Conservation (phyloP, 78 protist species). For the Dictyostelium purpureum region DNA sequence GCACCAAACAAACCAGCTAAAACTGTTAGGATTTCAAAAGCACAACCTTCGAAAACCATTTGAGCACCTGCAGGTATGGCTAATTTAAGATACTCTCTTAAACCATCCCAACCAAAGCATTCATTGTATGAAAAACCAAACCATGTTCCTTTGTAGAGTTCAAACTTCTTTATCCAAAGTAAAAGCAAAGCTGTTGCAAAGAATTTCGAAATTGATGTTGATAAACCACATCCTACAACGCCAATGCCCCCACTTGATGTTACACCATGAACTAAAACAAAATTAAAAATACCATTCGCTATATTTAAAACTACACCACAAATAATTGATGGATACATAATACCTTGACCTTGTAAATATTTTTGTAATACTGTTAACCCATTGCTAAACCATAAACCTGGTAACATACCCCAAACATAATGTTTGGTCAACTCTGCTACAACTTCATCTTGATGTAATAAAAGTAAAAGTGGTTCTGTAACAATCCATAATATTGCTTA, state of each 20-base stretch:
- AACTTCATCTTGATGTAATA: constrained; percentile 34
- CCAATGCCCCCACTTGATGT: constrained; percentile 32
- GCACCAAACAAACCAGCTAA: constrained; percentile 51
- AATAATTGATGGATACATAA: constrained; percentile 55
- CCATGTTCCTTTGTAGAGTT: constrained; percentile 44
- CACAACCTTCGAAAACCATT: constrained; percentile 64
- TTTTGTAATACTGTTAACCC: constrained; percentile 39
- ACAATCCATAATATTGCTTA: constrained; percentile 24
- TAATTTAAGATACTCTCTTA: constrained; percentile 31
- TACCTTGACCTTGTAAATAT: constrained; percentile 65
- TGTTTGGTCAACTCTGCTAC: constrained; percentile 13
- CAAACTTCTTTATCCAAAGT: constrained; percentile 7
- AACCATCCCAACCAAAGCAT: neutral
- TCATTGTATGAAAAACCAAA: constrained; percentile 49
- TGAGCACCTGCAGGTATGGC: constrained; percentile 67
- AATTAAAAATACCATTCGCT: constrained; percentile 43
- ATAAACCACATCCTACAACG: constrained; percentile 38
- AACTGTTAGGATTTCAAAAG: constrained; percentile 50
- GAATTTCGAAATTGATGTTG: constrained; percentile 42
- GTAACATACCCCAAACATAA: constrained; percentile 47
- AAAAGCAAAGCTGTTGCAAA: neutral
- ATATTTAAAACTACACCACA: constrained; percentile 61
- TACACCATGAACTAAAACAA: constrained; percentile 60
- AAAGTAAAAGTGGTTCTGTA: constrained; percentile 42
- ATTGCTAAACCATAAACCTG: constrained; percentile 53